A percentile compares a stretch with the other conserved stretches of the same genome.
phyloP scores from a whole-genome alignment of 2,329 filamentous ascomycete genomes.

The Diplocarpon mali region DNA sequence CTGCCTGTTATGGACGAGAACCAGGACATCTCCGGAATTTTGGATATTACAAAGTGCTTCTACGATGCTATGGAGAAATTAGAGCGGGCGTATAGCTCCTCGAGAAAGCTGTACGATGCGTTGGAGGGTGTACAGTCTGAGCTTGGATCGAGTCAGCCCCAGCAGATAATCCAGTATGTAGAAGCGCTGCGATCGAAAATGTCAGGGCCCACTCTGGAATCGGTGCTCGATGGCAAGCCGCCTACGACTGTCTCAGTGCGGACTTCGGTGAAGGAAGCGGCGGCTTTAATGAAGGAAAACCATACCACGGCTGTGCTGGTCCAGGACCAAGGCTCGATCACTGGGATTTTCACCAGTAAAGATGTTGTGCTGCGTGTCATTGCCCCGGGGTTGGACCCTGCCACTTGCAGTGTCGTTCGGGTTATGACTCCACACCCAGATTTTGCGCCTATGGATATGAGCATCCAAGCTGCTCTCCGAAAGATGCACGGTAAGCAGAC shows the following conservation, averaged over 20 bases:
- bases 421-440: constrained; percentile 99
- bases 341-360: constrained; percentile 98
- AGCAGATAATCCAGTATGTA: constrained; percentile 98
- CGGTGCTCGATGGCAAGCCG: constrained; percentile 81
- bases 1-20: constrained; percentile 99
- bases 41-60: constrained; percentile 99
- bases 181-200: constrained; percentile 92
- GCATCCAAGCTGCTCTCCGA: constrained; percentile 89
- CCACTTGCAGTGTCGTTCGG: constrained; percentile 91
- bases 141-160: constrained; percentile 86
- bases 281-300: constrained; percentile 95
- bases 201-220: constrained; percentile 94
- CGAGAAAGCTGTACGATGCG: constrained; percentile 95
- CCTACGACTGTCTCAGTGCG: constrained; percentile 92
- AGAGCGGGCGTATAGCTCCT: constrained; percentile 93
- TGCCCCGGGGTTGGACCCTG: constrained; percentile 85
- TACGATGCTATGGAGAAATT: constrained; percentile 99
- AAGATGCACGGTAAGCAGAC: constrained; percentile 89
- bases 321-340: constrained; percentile 93
- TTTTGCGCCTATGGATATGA: constrained; percentile 98
- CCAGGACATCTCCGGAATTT: constrained; percentile 93
- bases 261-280: constrained; percentile 93
- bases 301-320: constrained; percentile 94
- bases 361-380: constrained; percentile 97
- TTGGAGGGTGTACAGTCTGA: constrained; percentile 96